Evolutionary conservation across 768 basidiomycete genomes (phyloP).

Genomic region (Suillus clintonianus): DNA sequence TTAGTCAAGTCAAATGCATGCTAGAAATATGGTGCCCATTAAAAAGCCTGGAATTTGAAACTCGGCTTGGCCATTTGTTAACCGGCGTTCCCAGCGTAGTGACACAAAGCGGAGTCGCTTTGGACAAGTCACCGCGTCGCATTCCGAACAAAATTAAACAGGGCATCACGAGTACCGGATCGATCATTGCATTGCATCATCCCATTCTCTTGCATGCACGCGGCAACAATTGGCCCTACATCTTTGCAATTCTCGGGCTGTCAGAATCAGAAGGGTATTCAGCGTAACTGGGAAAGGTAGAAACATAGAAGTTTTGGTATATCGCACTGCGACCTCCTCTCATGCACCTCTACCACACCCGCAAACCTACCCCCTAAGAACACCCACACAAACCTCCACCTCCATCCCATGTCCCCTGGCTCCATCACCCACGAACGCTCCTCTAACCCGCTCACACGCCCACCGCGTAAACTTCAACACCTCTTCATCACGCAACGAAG

Average conservation of each 20-base stretch:
- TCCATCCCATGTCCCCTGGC: slow-evolving; percentile 36
- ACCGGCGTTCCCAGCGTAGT: background rate
- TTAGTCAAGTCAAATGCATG: no score
- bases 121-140: background rate
- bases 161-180: background rate
- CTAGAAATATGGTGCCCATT: background rate
- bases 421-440: slow-evolving; percentile 46
- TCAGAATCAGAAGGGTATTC: background rate
- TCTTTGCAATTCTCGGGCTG: background rate
- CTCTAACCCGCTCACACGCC: slow-evolving; percentile 69
- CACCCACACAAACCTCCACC: slow-evolving; percentile 73
- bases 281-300: background rate
- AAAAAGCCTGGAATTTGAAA: background rate
- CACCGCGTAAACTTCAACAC: slow-evolving; percentile 72
- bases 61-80: background rate
- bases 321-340: background rate
- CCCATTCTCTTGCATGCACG: background rate
- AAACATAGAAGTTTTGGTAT: background rate
- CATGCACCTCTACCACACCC: background rate
- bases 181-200: background rate
- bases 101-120: background rate
- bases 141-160: background rate
- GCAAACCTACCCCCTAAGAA: slow-evolving; percentile 53
- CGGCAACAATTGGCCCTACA: background rate
- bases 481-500: slow-evolving; percentile 68